Conservation (phyloP, 495 filamentous ascomycete species). For the Trichoderma parareesei region DNA sequence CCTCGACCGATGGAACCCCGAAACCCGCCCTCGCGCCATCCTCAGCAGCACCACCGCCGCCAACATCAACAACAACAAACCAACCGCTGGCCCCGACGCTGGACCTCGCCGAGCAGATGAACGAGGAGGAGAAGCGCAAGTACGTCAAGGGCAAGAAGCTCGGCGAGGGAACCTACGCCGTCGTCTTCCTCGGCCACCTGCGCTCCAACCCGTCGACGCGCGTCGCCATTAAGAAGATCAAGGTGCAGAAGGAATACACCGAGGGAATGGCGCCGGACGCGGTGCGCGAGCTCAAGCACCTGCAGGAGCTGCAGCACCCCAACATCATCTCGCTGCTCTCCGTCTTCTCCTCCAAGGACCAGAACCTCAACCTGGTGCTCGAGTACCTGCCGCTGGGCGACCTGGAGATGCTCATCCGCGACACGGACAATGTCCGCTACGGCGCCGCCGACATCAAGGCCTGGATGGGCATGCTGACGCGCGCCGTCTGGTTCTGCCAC, state of each 20-base stretch:
- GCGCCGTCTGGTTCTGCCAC: slow-evolving; percentile 95
- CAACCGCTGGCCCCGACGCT: slow-evolving; percentile 18
- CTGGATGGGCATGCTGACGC: slow-evolving; percentile 95
- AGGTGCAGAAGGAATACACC: slow-evolving; percentile 69
- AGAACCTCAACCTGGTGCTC: slow-evolving; percentile 86
- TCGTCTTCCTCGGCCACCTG: slow-evolving; percentile 82
- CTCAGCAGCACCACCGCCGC: neutral
- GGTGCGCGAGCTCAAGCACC: slow-evolving; percentile 86
- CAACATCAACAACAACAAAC: neutral
- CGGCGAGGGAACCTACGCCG: slow-evolving; percentile 94
- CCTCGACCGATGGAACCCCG: slow-evolving; percentile 28
- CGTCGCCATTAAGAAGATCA: slow-evolving; percentile 98
- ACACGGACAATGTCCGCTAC: slow-evolving; percentile 58
- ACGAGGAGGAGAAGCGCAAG: slow-evolving; percentile 75
- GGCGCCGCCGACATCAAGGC: slow-evolving; percentile 82
- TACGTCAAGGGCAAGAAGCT: slow-evolving; percentile 90
- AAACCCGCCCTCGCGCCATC: slow-evolving; percentile 18
- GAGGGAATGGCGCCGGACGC: slow-evolving; percentile 92
- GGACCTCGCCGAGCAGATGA: slow-evolving; percentile 79
- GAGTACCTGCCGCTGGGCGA: slow-evolving; percentile 89
- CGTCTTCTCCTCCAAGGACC: slow-evolving; percentile 86
- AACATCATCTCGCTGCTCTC: slow-evolving; percentile 89
- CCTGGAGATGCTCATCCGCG: slow-evolving; percentile 86
- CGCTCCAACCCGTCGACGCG: slow-evolving; percentile 54
- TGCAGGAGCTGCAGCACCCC: slow-evolving; percentile 91